phyloP scores from a whole-genome alignment of 2,329 filamentous ascomycete genomes.

The Hymenoscyphus repandus region DNA sequence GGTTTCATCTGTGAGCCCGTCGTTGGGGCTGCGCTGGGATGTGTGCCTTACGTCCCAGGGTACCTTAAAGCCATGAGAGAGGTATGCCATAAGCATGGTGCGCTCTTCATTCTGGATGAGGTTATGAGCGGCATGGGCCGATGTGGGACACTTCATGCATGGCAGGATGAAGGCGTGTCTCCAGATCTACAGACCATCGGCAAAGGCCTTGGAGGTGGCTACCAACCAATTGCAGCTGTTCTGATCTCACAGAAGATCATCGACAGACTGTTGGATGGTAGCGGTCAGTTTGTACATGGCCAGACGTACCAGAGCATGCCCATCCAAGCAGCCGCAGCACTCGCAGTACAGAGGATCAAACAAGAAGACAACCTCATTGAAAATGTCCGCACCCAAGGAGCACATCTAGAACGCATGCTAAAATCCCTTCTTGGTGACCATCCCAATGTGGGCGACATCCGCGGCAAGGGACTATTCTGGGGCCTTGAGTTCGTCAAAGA shows the following conservation, averaged over 20 bases:
- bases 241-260: slow-evolving; percentile 49
- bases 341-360: slow-evolving; percentile 58
- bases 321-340: slow-evolving; percentile 52
- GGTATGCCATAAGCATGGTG: slow-evolving; percentile 66
- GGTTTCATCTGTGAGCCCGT: slow-evolving; percentile 65
- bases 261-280: slow-evolving; percentile 31
- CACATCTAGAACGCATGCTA: slow-evolving; percentile 40
- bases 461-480: slow-evolving; percentile 55
- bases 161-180: slow-evolving; percentile 45
- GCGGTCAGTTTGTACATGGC: slow-evolving; percentile 29
- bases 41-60: slow-evolving; percentile 58
- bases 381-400: slow-evolving; percentile 53
- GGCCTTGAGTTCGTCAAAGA: slow-evolving; percentile 50
- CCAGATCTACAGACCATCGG: slow-evolving; percentile 64
- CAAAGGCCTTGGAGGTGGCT: slow-evolving; percentile 62
- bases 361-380: slow-evolving; percentile 50
- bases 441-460: slow-evolving; percentile 53
- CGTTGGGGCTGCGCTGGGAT: slow-evolving; percentile 65
- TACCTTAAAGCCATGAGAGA: slow-evolving; percentile 65
- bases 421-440: slow-evolving; percentile 38
- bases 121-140: slow-evolving; percentile 57
- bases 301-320: slow-evolving; percentile 58
- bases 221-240: slow-evolving; percentile 55
- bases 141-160: slow-evolving; percentile 48
- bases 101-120: slow-evolving; percentile 74